Evolutionary conservation across 2,329 filamentous ascomycete genomes (phyloP).

Genomic region (Fusarium secorum): DNA sequence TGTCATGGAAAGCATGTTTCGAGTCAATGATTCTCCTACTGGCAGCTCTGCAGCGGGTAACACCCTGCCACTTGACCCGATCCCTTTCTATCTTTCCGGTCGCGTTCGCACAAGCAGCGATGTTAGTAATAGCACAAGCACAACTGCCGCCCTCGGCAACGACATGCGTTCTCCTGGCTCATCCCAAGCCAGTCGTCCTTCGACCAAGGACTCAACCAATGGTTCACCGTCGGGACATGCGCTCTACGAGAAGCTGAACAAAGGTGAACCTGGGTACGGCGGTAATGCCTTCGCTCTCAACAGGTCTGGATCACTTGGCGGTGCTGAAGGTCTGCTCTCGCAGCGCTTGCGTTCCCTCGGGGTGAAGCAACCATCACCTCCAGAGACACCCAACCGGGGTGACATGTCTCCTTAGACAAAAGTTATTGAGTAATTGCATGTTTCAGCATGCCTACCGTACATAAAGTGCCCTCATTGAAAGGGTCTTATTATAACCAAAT

Average conservation of each 20-base stretch:
- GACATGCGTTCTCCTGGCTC: constrained; percentile 42
- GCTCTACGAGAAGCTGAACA: constrained; percentile 72
- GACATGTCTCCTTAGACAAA: constrained; percentile 5
- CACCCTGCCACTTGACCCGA: constrained; percentile 55
- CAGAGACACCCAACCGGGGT: neutral
- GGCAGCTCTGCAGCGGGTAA: constrained; percentile 41
- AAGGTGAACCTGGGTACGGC: constrained; percentile 70
- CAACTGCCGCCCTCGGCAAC: constrained; percentile 33
- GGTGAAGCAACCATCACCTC: constrained; percentile 45
- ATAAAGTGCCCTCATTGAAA: neutral
- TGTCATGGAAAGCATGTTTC: constrained; percentile 43
- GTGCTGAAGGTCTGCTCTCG: constrained; percentile 73
- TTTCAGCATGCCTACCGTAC: constrained; percentile 3
- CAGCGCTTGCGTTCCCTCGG: constrained; percentile 72
- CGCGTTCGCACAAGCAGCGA: constrained; percentile 46
- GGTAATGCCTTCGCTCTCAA: constrained; percentile 58
- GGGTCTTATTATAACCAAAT: neutral
- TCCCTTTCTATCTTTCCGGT: constrained; percentile 57
- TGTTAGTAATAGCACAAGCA: constrained; percentile 43
- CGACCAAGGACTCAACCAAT: constrained; percentile 47
- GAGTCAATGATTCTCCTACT: constrained; percentile 9
- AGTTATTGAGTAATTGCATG: neutral
- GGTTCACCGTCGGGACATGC: constrained; percentile 44
- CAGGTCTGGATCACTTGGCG: constrained; percentile 47
- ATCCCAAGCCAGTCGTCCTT: constrained; percentile 45